Evolutionary conservation across 148 eudicot genomes (phyloP), one percentile per base, ranked within the genome.

Genomic region (Silene uniflora): DNA sequence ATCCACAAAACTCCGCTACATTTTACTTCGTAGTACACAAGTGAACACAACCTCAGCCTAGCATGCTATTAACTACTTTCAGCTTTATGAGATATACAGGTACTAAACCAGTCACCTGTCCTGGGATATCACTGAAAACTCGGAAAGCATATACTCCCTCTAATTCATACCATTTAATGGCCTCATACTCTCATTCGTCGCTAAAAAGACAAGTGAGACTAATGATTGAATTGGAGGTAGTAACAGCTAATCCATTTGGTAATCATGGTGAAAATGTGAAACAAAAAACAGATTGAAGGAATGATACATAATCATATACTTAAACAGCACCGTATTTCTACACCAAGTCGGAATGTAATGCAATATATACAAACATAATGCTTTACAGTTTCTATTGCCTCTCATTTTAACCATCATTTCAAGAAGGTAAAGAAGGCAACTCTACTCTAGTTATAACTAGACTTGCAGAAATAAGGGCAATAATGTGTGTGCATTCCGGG

Each of bases 261-360:
- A 35, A 67, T 67, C 52, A 67, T 22, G 70, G 52, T 39, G 44
- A 39, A 66, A 67, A 46, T 21, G 23, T 67, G 70, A 39, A 39
- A 39, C 70, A 67, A 35, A n/a, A 35, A 67, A n/a, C 11, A n/a
- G 22, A 39, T 8, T 23, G 10, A 35, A 17, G 19, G 21, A 32
- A 8, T 67, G 14, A 67, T 39, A 46, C 22, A 67, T 2, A 1
- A 66, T 21, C 7, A 19, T 27, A 66, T 65, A 32, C 4, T 10
- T 11, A 29, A 66, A 3, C 69, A 16, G 19, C 19, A 29, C 49
- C 46, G 1, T 10, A 66, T 16, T 1, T 2, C 69, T 21, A 60
- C 64, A 60, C 10, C 64, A 1, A 60, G 10, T 12, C 27, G n/a
- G 4, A 10, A 60, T 21, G 64, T 61, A 21, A 21, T 23, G 49